A percentile compares a stretch with the other conserved stretches of the same genome.
These are phyloP conservation scores for Xylaria curta DNA, from an alignment of 495 filamentous ascomycete genomes.

Conservation along the genomic window DNA sequence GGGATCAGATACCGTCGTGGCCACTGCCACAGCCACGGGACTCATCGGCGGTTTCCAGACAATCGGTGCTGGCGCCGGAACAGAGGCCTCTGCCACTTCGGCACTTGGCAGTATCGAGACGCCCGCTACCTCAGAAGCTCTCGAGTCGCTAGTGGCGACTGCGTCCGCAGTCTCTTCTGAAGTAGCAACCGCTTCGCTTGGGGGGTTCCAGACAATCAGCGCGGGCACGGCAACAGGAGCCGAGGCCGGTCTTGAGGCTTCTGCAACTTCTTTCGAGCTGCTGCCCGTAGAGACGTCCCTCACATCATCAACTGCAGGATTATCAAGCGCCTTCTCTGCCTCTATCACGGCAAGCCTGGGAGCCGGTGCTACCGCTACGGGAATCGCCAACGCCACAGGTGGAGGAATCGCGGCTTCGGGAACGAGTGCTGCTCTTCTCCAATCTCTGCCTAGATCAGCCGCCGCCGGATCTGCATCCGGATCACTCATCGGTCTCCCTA, in stretches of 20 bases:
- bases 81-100: conserved; percentile 2
- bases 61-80: background rate
- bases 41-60: conserved; percentile 29
- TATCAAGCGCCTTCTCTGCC: conserved; percentile 26
- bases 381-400: background rate
- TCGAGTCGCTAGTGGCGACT: background rate
- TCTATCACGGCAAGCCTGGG: background rate
- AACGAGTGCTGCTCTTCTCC: background rate
- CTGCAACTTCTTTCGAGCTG: conserved; percentile 15
- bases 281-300: conserved; percentile 20
- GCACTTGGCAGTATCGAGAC: background rate
- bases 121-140: background rate
- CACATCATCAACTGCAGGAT: background rate
- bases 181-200: background rate
- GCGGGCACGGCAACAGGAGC: background rate
- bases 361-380: background rate
- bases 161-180: background rate
- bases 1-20: background rate
- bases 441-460: conserved; percentile 27
- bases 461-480: conserved; percentile 4
- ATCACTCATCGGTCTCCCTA: conserved; percentile 14
- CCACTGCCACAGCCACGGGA: background rate
- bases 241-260: background rate
- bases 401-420: background rate
- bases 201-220: conserved; percentile 16